phyloP scores from a whole-genome alignment of 805 yeast genomes.

The Zygosaccharomyces rouxii region DNA sequence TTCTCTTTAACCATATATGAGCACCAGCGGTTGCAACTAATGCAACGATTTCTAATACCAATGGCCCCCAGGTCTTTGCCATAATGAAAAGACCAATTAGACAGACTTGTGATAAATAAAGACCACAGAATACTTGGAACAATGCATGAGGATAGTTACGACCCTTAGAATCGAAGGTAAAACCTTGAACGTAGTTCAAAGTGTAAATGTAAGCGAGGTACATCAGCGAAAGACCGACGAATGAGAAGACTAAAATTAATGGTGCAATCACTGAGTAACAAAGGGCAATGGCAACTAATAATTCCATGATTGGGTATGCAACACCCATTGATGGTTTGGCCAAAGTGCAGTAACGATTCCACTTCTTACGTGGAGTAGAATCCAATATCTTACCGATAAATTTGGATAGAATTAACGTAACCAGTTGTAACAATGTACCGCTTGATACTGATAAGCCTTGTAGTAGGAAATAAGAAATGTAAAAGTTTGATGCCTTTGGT shows the following conservation, averaged over 20 bases:
- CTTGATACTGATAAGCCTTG: conserved; percentile 78
- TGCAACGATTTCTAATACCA: conserved; percentile 62
- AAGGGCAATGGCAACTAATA: conserved; percentile 67
- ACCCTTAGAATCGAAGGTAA: conserved; percentile 62
- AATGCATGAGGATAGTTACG: conserved; percentile 68
- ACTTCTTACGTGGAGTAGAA: conserved; percentile 86
- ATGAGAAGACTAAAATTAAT: conserved; percentile 61
- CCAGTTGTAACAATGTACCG: conserved; percentile 72
- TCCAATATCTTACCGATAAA: conserved; percentile 69
- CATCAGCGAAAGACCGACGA: conserved; percentile 50
- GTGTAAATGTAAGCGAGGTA: conserved; percentile 62
- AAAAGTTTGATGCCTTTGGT: conserved; percentile 90
- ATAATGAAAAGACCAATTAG: conserved; percentile 67
- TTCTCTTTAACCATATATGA: conserved; percentile 56
- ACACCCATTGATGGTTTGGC: conserved; percentile 76
- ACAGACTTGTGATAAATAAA: conserved; percentile 68
- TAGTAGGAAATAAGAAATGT: conserved; percentile 73
- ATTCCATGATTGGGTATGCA: conserved; percentile 70
- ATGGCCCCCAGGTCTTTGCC: conserved; percentile 75
- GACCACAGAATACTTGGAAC: conserved; percentile 65
- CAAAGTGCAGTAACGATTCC: conserved; percentile 68
- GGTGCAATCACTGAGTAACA: conserved; percentile 80
- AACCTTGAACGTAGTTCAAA: conserved; percentile 58
- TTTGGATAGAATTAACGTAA: conserved; percentile 65
- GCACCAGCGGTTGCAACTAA: conserved; percentile 53